Conservation (phyloP, 2,329 filamentous ascomycete genomes). For the Fusarium musae region DNA sequence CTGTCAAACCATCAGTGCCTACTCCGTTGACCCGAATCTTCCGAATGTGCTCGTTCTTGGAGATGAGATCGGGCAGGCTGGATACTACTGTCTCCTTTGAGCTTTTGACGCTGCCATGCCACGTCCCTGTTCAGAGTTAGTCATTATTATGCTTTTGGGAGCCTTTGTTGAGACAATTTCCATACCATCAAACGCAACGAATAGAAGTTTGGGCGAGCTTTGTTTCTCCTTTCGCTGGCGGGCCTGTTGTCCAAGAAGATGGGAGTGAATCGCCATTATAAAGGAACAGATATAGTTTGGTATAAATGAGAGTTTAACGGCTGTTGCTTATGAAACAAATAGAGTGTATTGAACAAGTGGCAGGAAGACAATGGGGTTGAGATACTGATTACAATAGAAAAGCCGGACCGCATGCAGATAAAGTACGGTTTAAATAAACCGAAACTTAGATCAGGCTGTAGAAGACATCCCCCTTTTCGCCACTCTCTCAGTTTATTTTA, state of each 20-base stretch:
- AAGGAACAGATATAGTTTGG: accelerated
- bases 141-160: accelerated
- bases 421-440: neutral
- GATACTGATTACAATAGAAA: no score
- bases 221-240: neutral
- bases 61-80: neutral
- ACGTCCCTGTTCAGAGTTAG: neutral
- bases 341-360: no score
- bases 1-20: accelerated
- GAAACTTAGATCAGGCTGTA: neutral
- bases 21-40: neutral
- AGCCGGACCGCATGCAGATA: accelerated
- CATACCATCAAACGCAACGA: neutral
- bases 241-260: neutral
- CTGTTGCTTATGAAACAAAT: neutral
- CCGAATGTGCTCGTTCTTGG: accelerated
- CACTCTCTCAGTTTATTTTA: neutral
- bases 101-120: neutral
- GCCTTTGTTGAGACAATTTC: no score
- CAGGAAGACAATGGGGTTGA: no score
- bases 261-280: neutral
- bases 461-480: neutral
- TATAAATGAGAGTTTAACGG: neutral
- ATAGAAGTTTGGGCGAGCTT: neutral
- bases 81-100: neutral